Evolutionary conservation across 306 rosid genomes (phyloP), one percentile per base, ranked within the genome.

Genomic region (Fragaria nilgerrensis): DNA sequence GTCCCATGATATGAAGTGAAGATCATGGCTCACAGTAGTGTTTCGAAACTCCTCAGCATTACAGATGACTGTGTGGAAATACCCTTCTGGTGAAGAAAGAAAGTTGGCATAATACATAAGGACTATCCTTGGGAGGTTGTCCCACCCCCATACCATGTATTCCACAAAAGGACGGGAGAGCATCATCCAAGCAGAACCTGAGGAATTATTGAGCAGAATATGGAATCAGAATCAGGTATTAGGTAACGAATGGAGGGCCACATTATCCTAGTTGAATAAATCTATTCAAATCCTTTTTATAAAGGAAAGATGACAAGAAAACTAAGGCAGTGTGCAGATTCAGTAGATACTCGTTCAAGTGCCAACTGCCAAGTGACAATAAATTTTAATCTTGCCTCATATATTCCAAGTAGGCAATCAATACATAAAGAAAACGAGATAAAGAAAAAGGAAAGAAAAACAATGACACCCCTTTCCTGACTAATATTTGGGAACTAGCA

Each of bases 101-200:
- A 92, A 89, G 87, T 92, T 92, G 79, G 90, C 97, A 80, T 92
- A 92, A 68, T 92, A 88, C 97, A 92, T 92, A 36, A 92, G 85
- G 52, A 90, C 91, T 53, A 87, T 82, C 81, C 95, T 85, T 4
- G 97, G 97, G 22, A 92, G 89, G 86, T 87, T 92, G 86, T 92
- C 97, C 95, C 95, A 92, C 27, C 97, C 93, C 97, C 97, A 88
- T 36, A 89, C 72, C 69, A 89, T 84, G 68, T 79, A 92, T 74
- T 90, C 97, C 3, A 77, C 32, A 81, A 89, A 92, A 9, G 90
- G 93, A 41, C 86, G 93, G 76, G 95, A 86, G 70, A 92, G 97
- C 93, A 92, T 92, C 95, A 92, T 89, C 97, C 95, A 92, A 75
- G 97, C 95, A 52, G 95, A 92, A 80, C 97, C 95, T 92, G 87